Conservation (phyloP, 2,329 filamentous ascomycete genomes). For the Aspergillus fructus region DNA sequence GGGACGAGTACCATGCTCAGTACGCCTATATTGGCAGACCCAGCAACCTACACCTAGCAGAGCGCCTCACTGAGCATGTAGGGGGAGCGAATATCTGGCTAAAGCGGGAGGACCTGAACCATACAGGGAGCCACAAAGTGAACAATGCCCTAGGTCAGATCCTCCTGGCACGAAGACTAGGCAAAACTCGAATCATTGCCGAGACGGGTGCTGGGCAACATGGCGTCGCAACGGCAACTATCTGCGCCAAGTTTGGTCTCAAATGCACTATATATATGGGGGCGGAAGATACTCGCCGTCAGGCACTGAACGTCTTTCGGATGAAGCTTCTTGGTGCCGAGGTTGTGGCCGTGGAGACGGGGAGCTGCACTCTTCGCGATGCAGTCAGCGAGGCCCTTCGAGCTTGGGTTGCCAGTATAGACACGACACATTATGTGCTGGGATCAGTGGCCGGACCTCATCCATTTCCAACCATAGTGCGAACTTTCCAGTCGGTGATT, state of each 20-base stretch:
- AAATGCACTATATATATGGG: slow-evolving; percentile 98
- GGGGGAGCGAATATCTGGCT: slow-evolving; percentile 96
- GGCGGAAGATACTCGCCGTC: slow-evolving; percentile 90
- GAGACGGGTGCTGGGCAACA: slow-evolving; percentile 98
- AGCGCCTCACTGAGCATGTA: slow-evolving; percentile 51
- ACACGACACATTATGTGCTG: slow-evolving; percentile 98
- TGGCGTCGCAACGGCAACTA: slow-evolving; percentile 94
- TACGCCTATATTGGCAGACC: too few species aligned
- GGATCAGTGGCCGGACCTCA: slow-evolving; percentile 96
- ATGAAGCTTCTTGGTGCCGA: slow-evolving; percentile 94
- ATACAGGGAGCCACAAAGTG: slow-evolving; percentile 98
- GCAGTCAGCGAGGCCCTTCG: slow-evolving; percentile 95
- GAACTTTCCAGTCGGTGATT: slow-evolving; percentile 96
- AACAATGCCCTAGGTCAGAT: slow-evolving; percentile 97
- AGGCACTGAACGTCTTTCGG: slow-evolving; percentile 96
- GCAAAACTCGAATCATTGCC: slow-evolving; percentile 96
- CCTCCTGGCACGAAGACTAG: slow-evolving; percentile 77
- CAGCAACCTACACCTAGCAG: too few species aligned
- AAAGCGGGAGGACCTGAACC: slow-evolving; percentile 96
- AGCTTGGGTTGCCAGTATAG: slow-evolving; percentile 87
- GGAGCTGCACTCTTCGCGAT: slow-evolving; percentile 76
- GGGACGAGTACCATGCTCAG: too few species aligned
- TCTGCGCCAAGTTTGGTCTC: slow-evolving; percentile 98
- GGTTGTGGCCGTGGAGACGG: slow-evolving; percentile 89
- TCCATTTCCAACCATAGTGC: slow-evolving; percentile 94